Conservation (phyloP, 1,139 yeast genomes). For the Nematodospora anomalae region DNA sequence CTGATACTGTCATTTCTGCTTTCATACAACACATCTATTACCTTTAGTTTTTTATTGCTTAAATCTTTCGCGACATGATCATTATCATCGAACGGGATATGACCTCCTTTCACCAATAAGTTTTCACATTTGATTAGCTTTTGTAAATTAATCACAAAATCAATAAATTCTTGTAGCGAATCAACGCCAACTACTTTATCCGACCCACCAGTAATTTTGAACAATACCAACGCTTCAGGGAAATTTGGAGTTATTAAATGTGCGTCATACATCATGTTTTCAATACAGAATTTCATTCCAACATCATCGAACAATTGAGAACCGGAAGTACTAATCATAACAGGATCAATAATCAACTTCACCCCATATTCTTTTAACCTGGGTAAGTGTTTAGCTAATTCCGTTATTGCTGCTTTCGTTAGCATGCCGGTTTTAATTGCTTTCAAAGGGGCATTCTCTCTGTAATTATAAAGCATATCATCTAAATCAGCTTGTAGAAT, state of each 20-base stretch:
- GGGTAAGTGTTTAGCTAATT: conserved; percentile 38
- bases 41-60: conserved; percentile 20
- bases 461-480: conserved; percentile 53
- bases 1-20: conserved; percentile 36
- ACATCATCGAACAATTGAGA: conserved; percentile 50
- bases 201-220: conserved; percentile 18
- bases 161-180: conserved; percentile 16
- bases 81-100: conserved; percentile 50
- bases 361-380: conserved; percentile 29
- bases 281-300: conserved; percentile 46
- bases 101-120: conserved; percentile 83
- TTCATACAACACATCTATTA: conserved; percentile 64
- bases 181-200: conserved; percentile 8
- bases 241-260: conserved; percentile 77
- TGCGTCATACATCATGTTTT: conserved; percentile 52
- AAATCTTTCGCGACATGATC: conserved; percentile 18
- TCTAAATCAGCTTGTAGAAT: conserved; percentile 57
- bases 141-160: conserved; percentile 47
- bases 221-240: conserved; percentile 57
- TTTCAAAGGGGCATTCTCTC: conserved; percentile 37
- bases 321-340: conserved; percentile 80
- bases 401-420: conserved; percentile 55
- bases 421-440: conserved; percentile 85
- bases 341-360: conserved; percentile 72
- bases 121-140: conserved; percentile 45